A percentile compares a stretch with the other conserved stretches of the same genome.
Evolutionary conservation across 2,329 filamentous ascomycete genomes (phyloP).

Genomic region (Penicillium sumatraense): DNA sequence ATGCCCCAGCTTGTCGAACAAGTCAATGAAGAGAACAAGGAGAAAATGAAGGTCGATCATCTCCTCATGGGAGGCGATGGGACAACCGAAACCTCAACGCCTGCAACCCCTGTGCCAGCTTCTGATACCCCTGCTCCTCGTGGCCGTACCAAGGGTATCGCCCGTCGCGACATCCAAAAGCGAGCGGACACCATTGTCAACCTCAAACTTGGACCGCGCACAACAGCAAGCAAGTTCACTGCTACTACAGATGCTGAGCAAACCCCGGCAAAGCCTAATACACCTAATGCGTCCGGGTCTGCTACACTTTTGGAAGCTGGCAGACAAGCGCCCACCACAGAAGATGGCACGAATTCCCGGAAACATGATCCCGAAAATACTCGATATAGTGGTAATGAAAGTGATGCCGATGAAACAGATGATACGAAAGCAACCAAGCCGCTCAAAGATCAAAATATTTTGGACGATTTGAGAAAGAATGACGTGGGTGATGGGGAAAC

Average conservation of each 20-base stretch:
- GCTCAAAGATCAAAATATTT: constrained; percentile 32
- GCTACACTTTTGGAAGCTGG: constrained; percentile 36
- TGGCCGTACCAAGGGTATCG: constrained; percentile 61
- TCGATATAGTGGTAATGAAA: constrained; percentile 70
- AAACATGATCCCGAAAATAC: constrained; percentile 56
- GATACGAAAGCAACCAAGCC: constrained; percentile 29
- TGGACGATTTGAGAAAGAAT: constrained; percentile 26
- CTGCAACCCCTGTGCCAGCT: constrained; percentile 35
- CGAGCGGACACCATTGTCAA: constrained; percentile 62
- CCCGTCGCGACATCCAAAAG: constrained; percentile 62
- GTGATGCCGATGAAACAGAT: constrained; percentile 58
- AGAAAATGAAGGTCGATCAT: constrained; percentile 54
- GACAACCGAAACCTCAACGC: constrained; percentile 34
- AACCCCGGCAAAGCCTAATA: constrained; percentile 13
- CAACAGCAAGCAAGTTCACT: constrained; percentile 27
- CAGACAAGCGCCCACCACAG: constrained; percentile 9
- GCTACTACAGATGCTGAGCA: constrained; percentile 29
- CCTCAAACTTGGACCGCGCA: constrained; percentile 40
- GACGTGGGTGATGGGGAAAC: constrained; percentile 25
- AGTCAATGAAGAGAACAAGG: constrained; percentile 50
- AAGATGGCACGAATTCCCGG: constrained; percentile 4
- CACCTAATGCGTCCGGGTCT: constrained; percentile 45
- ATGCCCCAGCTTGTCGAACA: constrained; percentile 45
- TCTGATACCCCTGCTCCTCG: constrained; percentile 41
- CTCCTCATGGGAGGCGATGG: constrained; percentile 47